A percentile compares a stretch with the other conserved stretches of the same genome.
phyloP scores from a whole-genome alignment of 2,329 filamentous ascomycete genomes.

The Apiospora hydei region DNA sequence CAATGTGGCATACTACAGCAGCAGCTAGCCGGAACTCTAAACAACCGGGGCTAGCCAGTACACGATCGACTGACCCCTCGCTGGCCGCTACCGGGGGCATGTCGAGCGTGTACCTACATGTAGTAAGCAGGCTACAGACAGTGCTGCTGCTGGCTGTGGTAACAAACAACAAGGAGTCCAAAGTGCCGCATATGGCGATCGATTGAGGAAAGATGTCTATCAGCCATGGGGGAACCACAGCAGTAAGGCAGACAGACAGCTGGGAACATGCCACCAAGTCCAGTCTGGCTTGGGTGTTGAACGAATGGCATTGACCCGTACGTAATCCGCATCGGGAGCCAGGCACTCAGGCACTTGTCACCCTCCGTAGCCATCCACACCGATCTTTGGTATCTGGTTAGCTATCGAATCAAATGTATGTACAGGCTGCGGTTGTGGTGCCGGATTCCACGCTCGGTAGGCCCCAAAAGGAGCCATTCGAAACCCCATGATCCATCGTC shows the following conservation, averaged over 20 bases:
- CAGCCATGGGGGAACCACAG: no score
- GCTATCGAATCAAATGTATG: background rate
- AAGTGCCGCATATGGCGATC: no score
- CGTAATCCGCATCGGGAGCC: constrained; percentile 9
- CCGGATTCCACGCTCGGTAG: background rate
- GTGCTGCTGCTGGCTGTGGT: background rate
- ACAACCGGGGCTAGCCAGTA: constrained; percentile 13
- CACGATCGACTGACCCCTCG: background rate
- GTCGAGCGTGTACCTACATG: no score
- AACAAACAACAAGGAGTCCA: no score
- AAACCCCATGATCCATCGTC: constrained; percentile 16
- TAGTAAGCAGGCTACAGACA: background rate
- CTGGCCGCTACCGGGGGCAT: background rate
- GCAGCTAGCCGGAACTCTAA: constrained; percentile 20
- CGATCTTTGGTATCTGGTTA: constrained; percentile 10
- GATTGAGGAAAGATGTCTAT: background rate
- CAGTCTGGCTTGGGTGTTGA: no score
- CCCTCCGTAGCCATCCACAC: background rate
- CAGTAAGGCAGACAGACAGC: no score
- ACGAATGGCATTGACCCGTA: constrained; percentile 11
- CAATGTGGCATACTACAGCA: constrained; percentile 16
- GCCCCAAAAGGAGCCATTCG: background rate
- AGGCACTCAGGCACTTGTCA: background rate
- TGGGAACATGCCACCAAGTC: no score
- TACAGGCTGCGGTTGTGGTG: background rate